Evolutionary conservation across 179 eudicot genomes (phyloP).

Genomic region (Pouteria campechiana): DNA sequence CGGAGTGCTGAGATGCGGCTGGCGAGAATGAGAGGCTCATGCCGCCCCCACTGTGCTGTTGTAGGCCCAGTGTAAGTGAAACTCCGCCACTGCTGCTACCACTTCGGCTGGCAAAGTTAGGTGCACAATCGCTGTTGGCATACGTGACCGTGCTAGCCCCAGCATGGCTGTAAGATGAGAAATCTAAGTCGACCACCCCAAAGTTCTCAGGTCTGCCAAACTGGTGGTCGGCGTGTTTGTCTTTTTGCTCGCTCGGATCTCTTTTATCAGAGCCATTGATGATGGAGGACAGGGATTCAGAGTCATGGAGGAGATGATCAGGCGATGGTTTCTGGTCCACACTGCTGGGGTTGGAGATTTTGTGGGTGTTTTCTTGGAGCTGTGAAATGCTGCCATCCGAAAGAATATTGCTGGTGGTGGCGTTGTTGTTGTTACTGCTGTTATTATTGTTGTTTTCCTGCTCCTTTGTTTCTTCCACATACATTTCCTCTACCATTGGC

Average conservation of each 20-base stretch:
- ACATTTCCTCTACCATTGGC: slow-evolving; percentile 99
- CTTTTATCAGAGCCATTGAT: slow-evolving; percentile 28
- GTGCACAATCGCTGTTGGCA: not conserved
- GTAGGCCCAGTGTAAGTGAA: slow-evolving; percentile 80
- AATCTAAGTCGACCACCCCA: slow-evolving; percentile 31
- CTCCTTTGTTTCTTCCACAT: slow-evolving; percentile 78
- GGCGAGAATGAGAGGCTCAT: slow-evolving; percentile 60
- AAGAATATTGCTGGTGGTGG: too few relatives aligned
- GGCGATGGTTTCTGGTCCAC: slow-evolving; percentile 52
- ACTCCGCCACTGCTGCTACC: slow-evolving; percentile 25
- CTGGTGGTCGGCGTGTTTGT: slow-evolving; percentile 5
- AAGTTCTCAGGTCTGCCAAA: slow-evolving; percentile 21
- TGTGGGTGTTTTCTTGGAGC: too few relatives aligned
- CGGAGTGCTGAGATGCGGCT: slow-evolving; percentile 24
- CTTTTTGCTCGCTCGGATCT: not conserved
- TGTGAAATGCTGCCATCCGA: too few relatives aligned
- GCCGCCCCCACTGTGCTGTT: slow-evolving; percentile 58
- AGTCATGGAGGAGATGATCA: slow-evolving; percentile 49
- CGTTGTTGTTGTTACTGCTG: too few relatives aligned
- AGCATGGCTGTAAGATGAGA: slow-evolving; percentile 24
- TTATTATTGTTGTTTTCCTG: slow-evolving; percentile 20
- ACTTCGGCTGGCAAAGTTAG: slow-evolving; percentile 1
- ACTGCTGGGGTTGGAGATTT: slow-evolving; percentile 2
- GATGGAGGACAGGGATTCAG: slow-evolving; percentile 62
- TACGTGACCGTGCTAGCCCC: not conserved